A percentile compares a stretch with the other conserved stretches of the same genome.
These are phyloP conservation scores for Phytophthora cryptogea DNA, from an alignment of 352 stramenopile species.

Conservation along the genomic window DNA sequence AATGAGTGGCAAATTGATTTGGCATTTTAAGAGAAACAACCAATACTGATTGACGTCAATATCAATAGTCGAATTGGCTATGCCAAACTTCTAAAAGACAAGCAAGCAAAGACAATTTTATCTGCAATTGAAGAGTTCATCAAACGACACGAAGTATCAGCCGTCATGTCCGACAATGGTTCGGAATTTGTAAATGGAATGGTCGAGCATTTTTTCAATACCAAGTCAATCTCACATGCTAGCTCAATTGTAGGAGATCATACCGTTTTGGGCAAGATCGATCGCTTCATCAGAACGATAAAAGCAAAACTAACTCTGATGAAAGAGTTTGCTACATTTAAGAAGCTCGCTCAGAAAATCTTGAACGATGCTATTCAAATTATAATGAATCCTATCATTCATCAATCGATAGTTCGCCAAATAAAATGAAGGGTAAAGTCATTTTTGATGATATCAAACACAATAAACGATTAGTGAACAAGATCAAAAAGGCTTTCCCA, in stretches of 20 bases:
- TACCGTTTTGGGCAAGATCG: slow-evolving; percentile 27
- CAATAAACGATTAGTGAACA: slow-evolving; percentile 13
- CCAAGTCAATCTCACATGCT: slow-evolving; percentile 20
- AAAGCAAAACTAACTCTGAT: slow-evolving; percentile 24
- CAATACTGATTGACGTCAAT: slow-evolving; percentile 26
- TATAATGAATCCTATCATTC: slow-evolving; percentile 27
- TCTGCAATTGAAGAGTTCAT: slow-evolving; percentile 22
- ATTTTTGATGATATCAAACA: slow-evolving; percentile 17
- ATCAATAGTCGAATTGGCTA: slow-evolving; percentile 38
- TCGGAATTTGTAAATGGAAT: slow-evolving; percentile 18
- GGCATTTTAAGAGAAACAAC: slow-evolving; percentile 15
- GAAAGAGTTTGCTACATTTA: slow-evolving; percentile 9
- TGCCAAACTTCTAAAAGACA: slow-evolving; percentile 18
- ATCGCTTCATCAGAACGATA: slow-evolving; percentile 33
- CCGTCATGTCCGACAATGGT: slow-evolving; percentile 29
- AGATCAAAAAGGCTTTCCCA: slow-evolving; percentile 12
- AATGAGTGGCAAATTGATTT: slow-evolving; percentile 30
- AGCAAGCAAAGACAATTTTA: slow-evolving; percentile 6
- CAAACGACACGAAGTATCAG: slow-evolving; percentile 11
- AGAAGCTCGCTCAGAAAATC: slow-evolving; percentile 10
- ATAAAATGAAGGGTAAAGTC: slow-evolving; percentile 25
- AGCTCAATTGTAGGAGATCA: slow-evolving; percentile 30
- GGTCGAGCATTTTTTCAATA: slow-evolving; percentile 18
- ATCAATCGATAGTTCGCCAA: slow-evolving; percentile 20
- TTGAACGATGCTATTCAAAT: slow-evolving; percentile 19